These are phyloP conservation scores for Phytopythium kandeliae DNA, from an alignment of 352 stramenopile genomes.

Conservation along the genomic window DNA sequence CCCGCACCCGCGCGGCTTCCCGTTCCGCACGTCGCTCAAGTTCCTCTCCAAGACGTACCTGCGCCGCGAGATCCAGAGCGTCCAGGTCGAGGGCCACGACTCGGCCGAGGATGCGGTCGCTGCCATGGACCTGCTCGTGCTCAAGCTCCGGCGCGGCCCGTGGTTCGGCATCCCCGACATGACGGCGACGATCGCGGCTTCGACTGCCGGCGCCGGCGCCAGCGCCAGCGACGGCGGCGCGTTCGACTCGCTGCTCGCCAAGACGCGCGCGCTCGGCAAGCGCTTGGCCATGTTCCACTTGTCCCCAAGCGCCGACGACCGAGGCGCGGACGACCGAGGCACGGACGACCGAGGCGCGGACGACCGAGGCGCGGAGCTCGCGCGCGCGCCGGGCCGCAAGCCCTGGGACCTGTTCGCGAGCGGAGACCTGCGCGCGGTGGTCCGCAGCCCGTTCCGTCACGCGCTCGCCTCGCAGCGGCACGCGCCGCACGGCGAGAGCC, in stretches of 20 bases:
- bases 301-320: constrained; percentile 8
- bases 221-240: constrained; percentile 16
- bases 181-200: constrained; percentile 12
- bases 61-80: constrained; percentile 68
- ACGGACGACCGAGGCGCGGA: constrained; percentile 6
- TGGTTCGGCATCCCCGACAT: constrained; percentile 62
- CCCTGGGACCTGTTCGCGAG: constrained; percentile 72
- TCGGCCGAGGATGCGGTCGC: constrained; percentile 78
- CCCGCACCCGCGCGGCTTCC: constrained; percentile 76
- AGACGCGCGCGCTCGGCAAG: constrained; percentile 39
- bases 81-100: constrained; percentile 64
- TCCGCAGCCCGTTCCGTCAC: constrained; percentile 50
- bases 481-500: constrained; percentile 7
- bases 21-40: constrained; percentile 81
- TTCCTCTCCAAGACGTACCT: constrained; percentile 82
- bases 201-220: background rate
- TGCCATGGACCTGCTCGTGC: constrained; percentile 66
- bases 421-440: constrained; percentile 43
- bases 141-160: constrained; percentile 67
- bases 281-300: constrained; percentile 45
- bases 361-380: too few species aligned
- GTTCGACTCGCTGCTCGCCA: constrained; percentile 68
- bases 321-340: constrained; percentile 26
- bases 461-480: constrained; percentile 21
- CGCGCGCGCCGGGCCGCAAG: constrained; percentile 48